Conservation (phyloP, 2,329 filamentous ascomycete genomes). For the Rutstroemia sp. region DNA sequence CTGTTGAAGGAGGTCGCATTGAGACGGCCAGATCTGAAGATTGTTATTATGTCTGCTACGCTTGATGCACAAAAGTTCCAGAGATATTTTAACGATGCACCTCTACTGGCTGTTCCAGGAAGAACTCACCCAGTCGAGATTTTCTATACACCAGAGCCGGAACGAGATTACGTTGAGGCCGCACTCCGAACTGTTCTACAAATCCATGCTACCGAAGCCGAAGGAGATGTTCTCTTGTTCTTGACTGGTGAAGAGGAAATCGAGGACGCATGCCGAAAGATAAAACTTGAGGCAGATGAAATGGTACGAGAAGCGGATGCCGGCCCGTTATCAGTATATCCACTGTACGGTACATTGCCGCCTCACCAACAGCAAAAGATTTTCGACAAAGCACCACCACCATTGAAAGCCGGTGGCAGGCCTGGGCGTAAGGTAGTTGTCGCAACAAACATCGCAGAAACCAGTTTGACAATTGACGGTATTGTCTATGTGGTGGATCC, state of each 20-base stretch:
- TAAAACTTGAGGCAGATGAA: slow-evolving; percentile 83
- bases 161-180: slow-evolving; percentile 94
- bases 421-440: slow-evolving; percentile 93
- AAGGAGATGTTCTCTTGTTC: slow-evolving; percentile 91
- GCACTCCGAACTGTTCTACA: slow-evolving; percentile 91
- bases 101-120: slow-evolving; percentile 86
- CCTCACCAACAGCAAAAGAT: slow-evolving; percentile 92
- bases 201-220: slow-evolving; percentile 86
- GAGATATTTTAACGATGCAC: slow-evolving; percentile 91
- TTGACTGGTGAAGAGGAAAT: slow-evolving; percentile 98
- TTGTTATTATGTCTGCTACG: slow-evolving; percentile 98
- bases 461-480: slow-evolving; percentile 93
- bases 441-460: slow-evolving; percentile 97
- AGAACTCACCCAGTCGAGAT: slow-evolving; percentile 96
- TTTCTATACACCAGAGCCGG: slow-evolving; percentile 94
- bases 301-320: slow-evolving; percentile 86
- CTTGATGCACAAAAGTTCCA: slow-evolving; percentile 98
- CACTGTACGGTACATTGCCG: slow-evolving; percentile 87
- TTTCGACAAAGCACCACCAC: slow-evolving; percentile 78
- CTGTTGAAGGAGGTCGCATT: slow-evolving; percentile 83
- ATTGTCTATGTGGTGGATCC: slow-evolving; percentile 99
- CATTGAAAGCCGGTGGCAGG: slow-evolving; percentile 65
- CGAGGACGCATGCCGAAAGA: slow-evolving; percentile 90
- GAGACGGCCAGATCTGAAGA: slow-evolving; percentile 83
- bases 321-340: slow-evolving; percentile 83